Conservation (phyloP, 176 grass and related monocot species). For the Oryza coarctata region DNA sequence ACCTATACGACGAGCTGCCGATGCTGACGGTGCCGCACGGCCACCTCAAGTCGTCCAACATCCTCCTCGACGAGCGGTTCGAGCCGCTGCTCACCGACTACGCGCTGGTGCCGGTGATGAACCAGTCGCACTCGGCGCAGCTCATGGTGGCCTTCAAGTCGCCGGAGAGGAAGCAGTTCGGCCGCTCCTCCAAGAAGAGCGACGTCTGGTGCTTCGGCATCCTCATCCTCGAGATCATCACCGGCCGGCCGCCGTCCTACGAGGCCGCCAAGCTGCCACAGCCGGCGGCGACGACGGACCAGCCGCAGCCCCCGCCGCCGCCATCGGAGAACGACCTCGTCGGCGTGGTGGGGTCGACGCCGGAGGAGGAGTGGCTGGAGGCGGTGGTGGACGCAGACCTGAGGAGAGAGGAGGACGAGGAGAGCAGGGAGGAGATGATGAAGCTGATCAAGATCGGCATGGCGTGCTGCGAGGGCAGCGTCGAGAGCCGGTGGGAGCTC, state of each 20-base stretch:
- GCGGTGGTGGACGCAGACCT: slow-evolving; percentile 53
- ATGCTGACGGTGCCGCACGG: slow-evolving; percentile 91
- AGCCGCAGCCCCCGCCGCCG: background rate
- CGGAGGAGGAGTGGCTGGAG: slow-evolving; percentile 48
- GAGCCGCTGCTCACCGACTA: slow-evolving; percentile 84
- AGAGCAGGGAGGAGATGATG: slow-evolving; percentile 46
- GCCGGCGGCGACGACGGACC: background rate
- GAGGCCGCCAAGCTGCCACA: background rate
- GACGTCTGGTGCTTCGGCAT: slow-evolving; percentile 87
- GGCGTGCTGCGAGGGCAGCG: slow-evolving; percentile 61
- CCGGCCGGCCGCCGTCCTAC: slow-evolving; percentile 28
- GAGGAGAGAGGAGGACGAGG: background rate
- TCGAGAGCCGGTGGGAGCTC: slow-evolving; percentile 69
- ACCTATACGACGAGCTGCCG: slow-evolving; percentile 92
- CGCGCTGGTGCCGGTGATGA: slow-evolving; percentile 76
- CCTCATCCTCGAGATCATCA: slow-evolving; percentile 76
- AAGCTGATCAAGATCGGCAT: slow-evolving; percentile 73
- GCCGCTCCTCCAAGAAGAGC: slow-evolving; percentile 82
- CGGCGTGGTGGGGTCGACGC: slow-evolving; percentile 22
- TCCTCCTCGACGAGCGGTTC: slow-evolving; percentile 52
- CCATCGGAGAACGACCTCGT: slow-evolving; percentile 34
- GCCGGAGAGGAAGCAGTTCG: slow-evolving; percentile 67
- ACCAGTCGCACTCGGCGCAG: slow-evolving; percentile 76
- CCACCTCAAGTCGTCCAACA: slow-evolving; percentile 86
- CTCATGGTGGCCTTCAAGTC: slow-evolving; percentile 79